phyloP scores from a whole-genome alignment of 805 yeast genomes.

The Candida qinlingensis region DNA sequence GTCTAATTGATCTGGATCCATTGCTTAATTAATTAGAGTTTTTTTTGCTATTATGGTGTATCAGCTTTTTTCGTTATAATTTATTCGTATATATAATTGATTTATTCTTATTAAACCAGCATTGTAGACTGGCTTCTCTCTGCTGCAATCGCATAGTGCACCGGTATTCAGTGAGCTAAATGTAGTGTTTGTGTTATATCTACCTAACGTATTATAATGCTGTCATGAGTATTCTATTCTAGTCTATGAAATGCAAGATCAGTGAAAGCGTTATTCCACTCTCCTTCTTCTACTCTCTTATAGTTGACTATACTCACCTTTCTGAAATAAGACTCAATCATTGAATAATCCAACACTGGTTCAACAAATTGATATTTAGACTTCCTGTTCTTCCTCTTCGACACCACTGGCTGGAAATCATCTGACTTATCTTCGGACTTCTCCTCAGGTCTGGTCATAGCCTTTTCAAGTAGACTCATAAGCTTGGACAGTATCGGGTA shows the following conservation, averaged over 20 bases:
- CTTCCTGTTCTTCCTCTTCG: constrained; percentile 23
- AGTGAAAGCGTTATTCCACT: constrained; percentile 49
- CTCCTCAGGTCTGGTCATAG: not conserved
- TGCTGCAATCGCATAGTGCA: no score
- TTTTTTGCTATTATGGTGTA: not conserved
- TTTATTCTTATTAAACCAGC: not conserved
- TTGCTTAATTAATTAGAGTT: not conserved
- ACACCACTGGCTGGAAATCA: constrained; percentile 14
- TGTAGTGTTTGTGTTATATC: no score
- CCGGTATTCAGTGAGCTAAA: no score
- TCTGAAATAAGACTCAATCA: constrained; percentile 29
- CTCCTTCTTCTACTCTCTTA: constrained; percentile 27
- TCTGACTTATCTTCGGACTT: constrained; percentile 9
- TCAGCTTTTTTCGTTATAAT: constrained; percentile 1
- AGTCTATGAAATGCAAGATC: constrained; percentile 42
- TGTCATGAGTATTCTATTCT: not conserved
- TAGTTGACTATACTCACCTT: constrained; percentile 20
- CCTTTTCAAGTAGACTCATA: constrained; percentile 15
- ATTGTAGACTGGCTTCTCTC: no score
- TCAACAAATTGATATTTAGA: constrained; percentile 18
- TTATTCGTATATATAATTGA: constrained; percentile 5
- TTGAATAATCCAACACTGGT: constrained; percentile 30
- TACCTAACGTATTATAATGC: no score
- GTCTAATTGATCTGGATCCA: not conserved
- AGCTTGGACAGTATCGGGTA: constrained; percentile 42